Evolutionary conservation across 2,329 filamentous ascomycete genomes (phyloP).

Genomic region (Cadophora sp.): DNA sequence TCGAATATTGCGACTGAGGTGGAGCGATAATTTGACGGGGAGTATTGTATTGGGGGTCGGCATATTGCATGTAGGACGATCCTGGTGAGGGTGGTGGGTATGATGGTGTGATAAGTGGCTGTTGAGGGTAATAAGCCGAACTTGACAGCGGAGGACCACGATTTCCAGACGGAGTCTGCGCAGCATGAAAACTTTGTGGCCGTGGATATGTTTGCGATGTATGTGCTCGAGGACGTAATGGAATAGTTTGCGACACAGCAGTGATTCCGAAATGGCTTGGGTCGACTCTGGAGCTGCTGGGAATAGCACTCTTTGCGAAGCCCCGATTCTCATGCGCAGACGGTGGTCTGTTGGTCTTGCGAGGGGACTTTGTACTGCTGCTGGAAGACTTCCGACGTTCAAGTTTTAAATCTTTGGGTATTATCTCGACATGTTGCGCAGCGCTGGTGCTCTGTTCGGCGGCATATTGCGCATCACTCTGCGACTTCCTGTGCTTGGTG

Average conservation of each 20-base stretch:
- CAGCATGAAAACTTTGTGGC: conserved; percentile 36
- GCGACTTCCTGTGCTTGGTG: conserved; percentile 22
- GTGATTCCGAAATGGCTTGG: conserved; percentile 38
- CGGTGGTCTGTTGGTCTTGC: conserved; percentile 34
- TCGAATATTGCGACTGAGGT: background rate
- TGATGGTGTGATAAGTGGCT: conserved; percentile 25
- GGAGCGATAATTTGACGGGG: background rate
- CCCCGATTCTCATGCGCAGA: conserved; percentile 32
- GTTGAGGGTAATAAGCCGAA: conserved; percentile 36
- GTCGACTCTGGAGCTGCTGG: conserved; percentile 28
- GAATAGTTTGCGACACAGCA: conserved; percentile 33
- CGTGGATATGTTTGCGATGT: conserved; percentile 36
- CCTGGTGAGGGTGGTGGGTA: conserved; percentile 32
- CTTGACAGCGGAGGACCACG: conserved; percentile 37
- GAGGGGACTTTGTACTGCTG: conserved; percentile 34
- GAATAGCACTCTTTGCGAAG: conserved; percentile 20
- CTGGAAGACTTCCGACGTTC: conserved; percentile 38
- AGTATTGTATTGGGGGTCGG: conserved; percentile 24
- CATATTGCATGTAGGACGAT: conserved; percentile 32
- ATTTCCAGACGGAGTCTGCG: conserved; percentile 22
- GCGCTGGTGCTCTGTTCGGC: conserved; percentile 23
- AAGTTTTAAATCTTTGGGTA: conserved; percentile 30
- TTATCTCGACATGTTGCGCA: conserved; percentile 28
- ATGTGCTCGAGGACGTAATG: conserved; percentile 37
- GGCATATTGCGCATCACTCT: conserved; percentile 23